Evolutionary conservation across 2,329 filamentous ascomycete species (phyloP).

Genomic region (Xylaria sp.): DNA sequence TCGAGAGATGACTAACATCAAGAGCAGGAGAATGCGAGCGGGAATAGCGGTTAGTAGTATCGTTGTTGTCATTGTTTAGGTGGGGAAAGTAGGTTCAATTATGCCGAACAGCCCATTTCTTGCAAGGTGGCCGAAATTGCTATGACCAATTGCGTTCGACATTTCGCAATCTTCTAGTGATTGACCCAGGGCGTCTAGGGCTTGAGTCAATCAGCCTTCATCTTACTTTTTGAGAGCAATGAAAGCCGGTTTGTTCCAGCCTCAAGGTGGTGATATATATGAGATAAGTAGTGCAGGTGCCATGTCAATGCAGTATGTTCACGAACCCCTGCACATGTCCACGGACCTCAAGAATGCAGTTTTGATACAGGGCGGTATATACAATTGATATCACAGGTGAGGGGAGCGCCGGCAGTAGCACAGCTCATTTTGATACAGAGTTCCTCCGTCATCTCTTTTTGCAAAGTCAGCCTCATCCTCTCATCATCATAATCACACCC

Average conservation of each 20-base stretch:
- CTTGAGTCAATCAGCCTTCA: not conserved
- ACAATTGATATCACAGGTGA: slow-evolving; percentile 29
- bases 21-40: not conserved
- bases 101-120: not conserved
- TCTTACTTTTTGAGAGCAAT: not conserved
- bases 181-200: too few species aligned
- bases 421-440: slow-evolving; percentile 21
- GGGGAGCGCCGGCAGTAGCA: slow-evolving; percentile 18
- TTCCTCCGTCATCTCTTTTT: not conserved
- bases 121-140: not conserved
- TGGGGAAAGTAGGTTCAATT: slow-evolving; percentile 1
- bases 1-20: not conserved
- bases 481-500: not conserved
- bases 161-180: not conserved
- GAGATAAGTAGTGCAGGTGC: not conserved
- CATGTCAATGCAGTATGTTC: not conserved
- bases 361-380: slow-evolving; percentile 11
- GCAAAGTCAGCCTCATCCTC: not conserved
- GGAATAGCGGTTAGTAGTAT: not conserved
- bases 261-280: too few species aligned
- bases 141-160: not conserved
- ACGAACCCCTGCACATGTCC: not conserved
- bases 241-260: too few species aligned
- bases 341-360: not conserved
- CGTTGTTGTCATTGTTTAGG: not conserved